A percentile compares a stretch with the other conserved stretches of the same genome.
Conservation (phyloP, 2,329 filamentous ascomycete genomes). For the Fusarium dlaminii region DNA sequence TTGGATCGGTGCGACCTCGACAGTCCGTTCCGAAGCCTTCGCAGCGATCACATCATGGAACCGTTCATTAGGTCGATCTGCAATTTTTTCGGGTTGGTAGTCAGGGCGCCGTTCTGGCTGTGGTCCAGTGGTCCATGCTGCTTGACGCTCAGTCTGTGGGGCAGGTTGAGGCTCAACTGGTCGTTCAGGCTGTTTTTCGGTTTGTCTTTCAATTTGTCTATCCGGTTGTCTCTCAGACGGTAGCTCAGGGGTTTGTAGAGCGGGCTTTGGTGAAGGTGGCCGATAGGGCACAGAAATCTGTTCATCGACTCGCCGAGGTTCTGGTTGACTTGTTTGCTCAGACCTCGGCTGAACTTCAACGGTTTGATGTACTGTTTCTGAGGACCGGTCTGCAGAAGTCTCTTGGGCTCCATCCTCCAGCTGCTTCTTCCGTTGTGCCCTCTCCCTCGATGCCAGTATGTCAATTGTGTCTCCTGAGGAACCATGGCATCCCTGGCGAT, state of each 20-base stretch:
- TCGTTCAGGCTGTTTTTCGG: background rate
- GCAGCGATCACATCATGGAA: conserved; percentile 7
- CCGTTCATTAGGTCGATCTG: background rate
- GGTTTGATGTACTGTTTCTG: conserved; percentile 12
- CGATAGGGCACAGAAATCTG: conserved; percentile 12
- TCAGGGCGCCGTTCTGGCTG: conserved; percentile 5
- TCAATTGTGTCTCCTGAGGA: conserved; percentile 41
- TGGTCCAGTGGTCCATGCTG: background rate
- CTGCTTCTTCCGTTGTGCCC: conserved; percentile 23
- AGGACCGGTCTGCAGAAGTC: background rate
- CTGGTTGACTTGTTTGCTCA: background rate
- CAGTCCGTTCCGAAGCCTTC: conserved; percentile 2
- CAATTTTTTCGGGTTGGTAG: background rate
- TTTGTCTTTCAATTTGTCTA: background rate
- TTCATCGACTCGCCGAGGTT: background rate
- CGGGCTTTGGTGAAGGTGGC: conserved; percentile 10
- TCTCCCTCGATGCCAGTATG: conserved; percentile 23
- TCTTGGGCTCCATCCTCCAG: background rate
- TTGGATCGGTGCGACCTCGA: conserved; percentile 5
- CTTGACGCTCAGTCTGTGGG: background rate
- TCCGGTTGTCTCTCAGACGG: background rate
- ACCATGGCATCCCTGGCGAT: conserved; percentile 50
- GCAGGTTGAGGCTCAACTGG: background rate
- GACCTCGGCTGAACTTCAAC: conserved; percentile 16
- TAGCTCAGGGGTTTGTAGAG: background rate